Percentiles rank a stretch among this genome's conserved stretches.
Evolutionary conservation across 306 rosid species (phyloP).

Genomic region (Vigna unguiculata): DNA sequence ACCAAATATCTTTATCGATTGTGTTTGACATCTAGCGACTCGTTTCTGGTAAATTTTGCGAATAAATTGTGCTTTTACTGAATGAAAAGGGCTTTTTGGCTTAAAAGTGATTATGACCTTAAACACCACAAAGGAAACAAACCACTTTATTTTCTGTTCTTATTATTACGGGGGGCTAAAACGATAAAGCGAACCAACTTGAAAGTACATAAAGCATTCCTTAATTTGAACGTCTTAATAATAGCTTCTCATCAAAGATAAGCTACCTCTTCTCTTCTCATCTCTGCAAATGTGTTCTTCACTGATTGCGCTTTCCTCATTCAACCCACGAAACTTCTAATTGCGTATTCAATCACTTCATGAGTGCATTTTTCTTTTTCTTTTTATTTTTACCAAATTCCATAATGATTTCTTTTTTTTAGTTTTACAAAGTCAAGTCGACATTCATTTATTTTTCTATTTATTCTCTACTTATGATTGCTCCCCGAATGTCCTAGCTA

Average conservation of each 20-base stretch:
- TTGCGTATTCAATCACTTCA: conserved; percentile 24
- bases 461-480: too few relatives aligned
- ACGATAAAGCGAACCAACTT: conserved; percentile 37
- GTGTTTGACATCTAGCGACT: conserved; percentile 52
- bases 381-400: too few relatives aligned
- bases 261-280: conserved; percentile 44
- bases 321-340: conserved; percentile 33
- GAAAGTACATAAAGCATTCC: conserved; percentile 59
- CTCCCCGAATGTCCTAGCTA: background rate
- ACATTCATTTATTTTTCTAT: too few relatives aligned
- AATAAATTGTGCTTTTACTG: conserved; percentile 9
- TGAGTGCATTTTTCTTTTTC: background rate
- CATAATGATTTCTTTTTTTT: background rate
- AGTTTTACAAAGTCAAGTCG: background rate
- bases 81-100: conserved; percentile 50
- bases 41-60: conserved; percentile 27
- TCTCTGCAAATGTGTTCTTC: conserved; percentile 43
- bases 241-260: conserved; percentile 57
- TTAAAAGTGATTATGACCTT: conserved; percentile 44
- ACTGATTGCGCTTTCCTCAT: conserved; percentile 36
- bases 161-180: conserved; percentile 2
- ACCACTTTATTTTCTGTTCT: conserved; percentile 7
- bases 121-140: conserved; percentile 43
- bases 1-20: conserved; percentile 45
- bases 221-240: conserved; percentile 58